Percentiles rank a stretch among this genome's conserved stretches.
phyloP scores from a whole-genome alignment of 176 grass and related monocot species.

The Lolium multiflorum region DNA sequence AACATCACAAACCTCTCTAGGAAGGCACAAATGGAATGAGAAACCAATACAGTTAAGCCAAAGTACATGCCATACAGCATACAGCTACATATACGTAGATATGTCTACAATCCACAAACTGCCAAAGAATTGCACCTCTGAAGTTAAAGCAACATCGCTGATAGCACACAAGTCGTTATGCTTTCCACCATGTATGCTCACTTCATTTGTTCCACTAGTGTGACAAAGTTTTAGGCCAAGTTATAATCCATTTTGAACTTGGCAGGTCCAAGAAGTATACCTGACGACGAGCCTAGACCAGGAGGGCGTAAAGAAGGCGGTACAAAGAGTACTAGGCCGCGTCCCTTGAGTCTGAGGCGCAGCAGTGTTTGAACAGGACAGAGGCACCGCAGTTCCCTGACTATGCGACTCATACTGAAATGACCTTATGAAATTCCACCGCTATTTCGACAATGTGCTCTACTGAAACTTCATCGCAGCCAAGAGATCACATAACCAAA shows the following conservation, averaged over 20 bases:
- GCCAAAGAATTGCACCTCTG: not conserved
- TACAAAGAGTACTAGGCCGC: slow-evolving; percentile 80
- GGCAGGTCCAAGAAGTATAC: slow-evolving; percentile 93
- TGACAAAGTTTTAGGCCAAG: not conserved
- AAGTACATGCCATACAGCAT: not conserved
- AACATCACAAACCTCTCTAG: not conserved
- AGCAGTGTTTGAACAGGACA: not conserved
- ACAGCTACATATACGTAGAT: not conserved
- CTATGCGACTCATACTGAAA: slow-evolving; percentile 19
- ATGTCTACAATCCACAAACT: not conserved
- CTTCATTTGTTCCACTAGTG: not conserved
- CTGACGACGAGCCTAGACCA: slow-evolving; percentile 88
- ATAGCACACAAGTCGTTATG: not conserved
- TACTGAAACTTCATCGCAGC: not conserved
- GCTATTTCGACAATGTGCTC: not conserved
- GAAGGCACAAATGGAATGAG: not conserved
- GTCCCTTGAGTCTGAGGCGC: slow-evolving; percentile 62
- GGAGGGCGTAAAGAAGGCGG: slow-evolving; percentile 87
- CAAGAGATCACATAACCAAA: not conserved
- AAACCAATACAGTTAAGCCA: not conserved
- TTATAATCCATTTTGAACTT: not conserved
- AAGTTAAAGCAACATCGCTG: not conserved
- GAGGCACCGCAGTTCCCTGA: slow-evolving; percentile 32
- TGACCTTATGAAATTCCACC: not conserved
- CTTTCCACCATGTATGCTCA: not conserved